phyloP scores from a whole-genome alignment of 495 filamentous ascomycete genomes.

The Talaromyces borbonicus region DNA sequence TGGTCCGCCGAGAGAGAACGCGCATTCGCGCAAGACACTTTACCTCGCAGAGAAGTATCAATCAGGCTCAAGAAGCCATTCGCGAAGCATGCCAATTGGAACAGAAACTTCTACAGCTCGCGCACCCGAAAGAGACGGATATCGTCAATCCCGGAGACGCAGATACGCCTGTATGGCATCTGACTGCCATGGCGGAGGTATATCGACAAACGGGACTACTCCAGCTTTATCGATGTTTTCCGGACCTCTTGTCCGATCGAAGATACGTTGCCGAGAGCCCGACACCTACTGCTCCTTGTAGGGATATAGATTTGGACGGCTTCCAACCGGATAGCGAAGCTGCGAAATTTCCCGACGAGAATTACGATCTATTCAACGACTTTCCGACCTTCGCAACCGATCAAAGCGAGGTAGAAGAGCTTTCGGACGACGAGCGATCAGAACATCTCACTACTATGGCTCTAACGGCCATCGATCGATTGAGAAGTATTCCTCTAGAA shows the following conservation, averaged over 20 bases:
- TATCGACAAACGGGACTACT: slow-evolving; percentile 46
- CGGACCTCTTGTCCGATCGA: slow-evolving; percentile 30
- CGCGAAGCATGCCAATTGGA: slow-evolving; percentile 39
- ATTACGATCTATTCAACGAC: too few species aligned
- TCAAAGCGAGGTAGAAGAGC: not conserved
- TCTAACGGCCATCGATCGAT: slow-evolving; percentile 39
- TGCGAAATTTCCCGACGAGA: too few species aligned
- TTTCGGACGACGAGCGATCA: slow-evolving; percentile 16
- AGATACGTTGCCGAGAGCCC: not conserved
- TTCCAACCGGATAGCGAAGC: too few species aligned
- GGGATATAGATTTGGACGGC: slow-evolving; percentile 14
- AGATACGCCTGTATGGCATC: slow-evolving; percentile 46
- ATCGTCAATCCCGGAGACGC: slow-evolving; percentile 45
- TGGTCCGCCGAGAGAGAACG: slow-evolving; percentile 41
- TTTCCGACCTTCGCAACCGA: too few species aligned
- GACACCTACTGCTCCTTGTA: too few species aligned
- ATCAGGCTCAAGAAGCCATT: slow-evolving; percentile 32
- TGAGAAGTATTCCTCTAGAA: slow-evolving; percentile 41
- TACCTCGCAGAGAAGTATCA: slow-evolving; percentile 31
- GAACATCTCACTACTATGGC: slow-evolving; percentile 45
- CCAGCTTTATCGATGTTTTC: slow-evolving; percentile 46
- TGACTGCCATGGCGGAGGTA: slow-evolving; percentile 46
- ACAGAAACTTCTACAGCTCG: slow-evolving; percentile 38
- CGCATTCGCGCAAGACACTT: slow-evolving; percentile 24
- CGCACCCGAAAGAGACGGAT: slow-evolving; percentile 38